Evolutionary conservation across 768 basidiomycete species (phyloP), one percentile per base, ranked within the genome.

Genomic region (Pulveroboletus sp.): DNA sequence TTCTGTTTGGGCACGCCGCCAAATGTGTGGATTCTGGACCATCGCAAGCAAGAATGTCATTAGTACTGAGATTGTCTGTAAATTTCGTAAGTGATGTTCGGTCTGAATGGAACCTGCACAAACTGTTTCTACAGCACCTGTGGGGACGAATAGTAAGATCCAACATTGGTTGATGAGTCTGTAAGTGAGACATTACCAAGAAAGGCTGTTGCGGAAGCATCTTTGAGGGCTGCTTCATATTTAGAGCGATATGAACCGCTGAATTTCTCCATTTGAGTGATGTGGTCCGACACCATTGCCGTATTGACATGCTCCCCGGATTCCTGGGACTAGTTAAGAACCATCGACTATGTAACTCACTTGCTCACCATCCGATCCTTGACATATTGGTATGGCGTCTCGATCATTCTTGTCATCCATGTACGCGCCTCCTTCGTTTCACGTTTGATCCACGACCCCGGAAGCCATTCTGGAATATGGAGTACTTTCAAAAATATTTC

Each of bases 401-500:
- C 57, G 49, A 25, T 49, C 49, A 37, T 27, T 5, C 32, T n/a
- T 36, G 13, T 33, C 19, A 37, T 39, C 37, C 16, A 20, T 9
- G 35, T 17, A 8, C 14, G 20, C 1, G 49, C 57, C 3, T 20
- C 24, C 19, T 5, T 45, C 14, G 71, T 72, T 19, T 64, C 58
- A 32, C 59, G 59, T 56, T 71, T 69, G 52, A 73, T 63, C 8
- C 49, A 50, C 8, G 71, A 69, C 3, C 72, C 70, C 8, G 75
- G 74, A 39, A 72, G 53, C 72, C 74, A 75, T n/a, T 59, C 66
- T 55, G 52, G 51, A 6, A 51, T 9, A 34, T 34, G 12, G 7
- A 34, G 34, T 24, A 60, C 58, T 56, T 36, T 13, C 25, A 5
- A 27, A 27, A 27, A 27, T 27, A 27, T 5, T 5, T 27, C 9